Percentiles rank a stretch among this genome's conserved stretches.
Conservation (phyloP, 352 stramenopile species). For the Phytophthora cactorum region DNA sequence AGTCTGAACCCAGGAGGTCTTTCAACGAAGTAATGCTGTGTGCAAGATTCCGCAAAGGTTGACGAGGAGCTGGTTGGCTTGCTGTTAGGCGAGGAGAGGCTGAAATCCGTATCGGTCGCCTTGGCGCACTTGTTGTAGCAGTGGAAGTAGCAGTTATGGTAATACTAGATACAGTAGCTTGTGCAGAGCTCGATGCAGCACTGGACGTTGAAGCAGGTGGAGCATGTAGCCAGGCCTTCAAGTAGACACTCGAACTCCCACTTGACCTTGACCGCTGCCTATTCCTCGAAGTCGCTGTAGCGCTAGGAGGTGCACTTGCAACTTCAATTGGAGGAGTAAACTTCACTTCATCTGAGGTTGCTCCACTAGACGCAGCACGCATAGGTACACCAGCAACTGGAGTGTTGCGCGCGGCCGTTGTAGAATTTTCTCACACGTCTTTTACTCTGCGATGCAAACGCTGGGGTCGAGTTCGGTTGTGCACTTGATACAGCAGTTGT, state of each 20-base stretch:
- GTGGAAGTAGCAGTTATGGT: not conserved
- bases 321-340: not conserved
- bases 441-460: not conserved
- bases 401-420: constrained; percentile 2
- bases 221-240: constrained; percentile 5
- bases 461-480: constrained; percentile 1
- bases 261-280: constrained; percentile 7
- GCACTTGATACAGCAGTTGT: constrained; percentile 1
- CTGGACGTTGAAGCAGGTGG: not conserved
- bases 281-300: not conserved
- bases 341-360: not conserved
- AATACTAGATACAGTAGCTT: not conserved
- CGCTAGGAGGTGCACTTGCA: not conserved
- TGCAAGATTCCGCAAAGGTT: constrained; percentile 18
- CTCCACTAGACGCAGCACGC: constrained; percentile 5
- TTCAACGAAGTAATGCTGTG: constrained; percentile 13
- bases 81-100: constrained; percentile 14
- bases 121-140: not conserved
- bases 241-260: not conserved
- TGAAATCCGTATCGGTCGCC: constrained; percentile 10
- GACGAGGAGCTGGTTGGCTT: constrained; percentile 19
- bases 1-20: constrained; percentile 27
- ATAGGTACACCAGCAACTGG: not conserved
- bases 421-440: not conserved
- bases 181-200: not conserved